phyloP scores from a whole-genome alignment of 495 filamentous ascomycete genomes.

The Barbatosphaeria neglecta region DNA sequence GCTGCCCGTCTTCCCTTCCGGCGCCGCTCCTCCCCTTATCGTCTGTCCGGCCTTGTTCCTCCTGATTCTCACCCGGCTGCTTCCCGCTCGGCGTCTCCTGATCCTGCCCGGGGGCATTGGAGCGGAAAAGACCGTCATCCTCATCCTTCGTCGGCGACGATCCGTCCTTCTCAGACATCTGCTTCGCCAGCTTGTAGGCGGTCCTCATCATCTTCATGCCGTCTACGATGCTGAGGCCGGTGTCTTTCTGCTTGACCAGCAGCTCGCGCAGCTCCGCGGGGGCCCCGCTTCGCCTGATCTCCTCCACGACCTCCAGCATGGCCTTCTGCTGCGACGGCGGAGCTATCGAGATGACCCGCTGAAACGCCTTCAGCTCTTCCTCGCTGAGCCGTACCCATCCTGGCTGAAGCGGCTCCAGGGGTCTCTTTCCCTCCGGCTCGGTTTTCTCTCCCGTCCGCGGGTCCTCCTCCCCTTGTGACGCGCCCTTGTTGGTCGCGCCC shows the following conservation, averaged over 20 bases:
- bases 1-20: conserved; percentile 5
- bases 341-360: not conserved
- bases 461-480: not conserved
- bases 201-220: conserved; percentile 22
- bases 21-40: too few relatives aligned
- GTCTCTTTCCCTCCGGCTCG: not conserved
- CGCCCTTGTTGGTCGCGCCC: not conserved
- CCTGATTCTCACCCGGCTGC: conserved; percentile 23
- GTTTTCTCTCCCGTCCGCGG: not conserved
- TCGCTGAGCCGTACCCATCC: conserved; percentile 25
- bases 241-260: conserved; percentile 44
- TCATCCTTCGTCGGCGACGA: not conserved
- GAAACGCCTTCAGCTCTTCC: conserved; percentile 12
- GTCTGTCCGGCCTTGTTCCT: not conserved
- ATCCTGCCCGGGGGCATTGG: conserved; percentile 8
- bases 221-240: conserved; percentile 53
- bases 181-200: conserved; percentile 7
- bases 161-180: conserved; percentile 5
- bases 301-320: conserved; percentile 2
- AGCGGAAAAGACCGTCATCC: conserved; percentile 5
- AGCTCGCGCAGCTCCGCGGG: conserved; percentile 19
- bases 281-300: conserved; percentile 11
- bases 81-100: conserved; percentile 10
- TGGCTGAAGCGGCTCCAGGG: conserved; percentile 8
- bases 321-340: not conserved